These are phyloP conservation scores for Amyloporia xantha DNA, from an alignment of 768 basidiomycete species.

Conservation along the genomic window DNA sequence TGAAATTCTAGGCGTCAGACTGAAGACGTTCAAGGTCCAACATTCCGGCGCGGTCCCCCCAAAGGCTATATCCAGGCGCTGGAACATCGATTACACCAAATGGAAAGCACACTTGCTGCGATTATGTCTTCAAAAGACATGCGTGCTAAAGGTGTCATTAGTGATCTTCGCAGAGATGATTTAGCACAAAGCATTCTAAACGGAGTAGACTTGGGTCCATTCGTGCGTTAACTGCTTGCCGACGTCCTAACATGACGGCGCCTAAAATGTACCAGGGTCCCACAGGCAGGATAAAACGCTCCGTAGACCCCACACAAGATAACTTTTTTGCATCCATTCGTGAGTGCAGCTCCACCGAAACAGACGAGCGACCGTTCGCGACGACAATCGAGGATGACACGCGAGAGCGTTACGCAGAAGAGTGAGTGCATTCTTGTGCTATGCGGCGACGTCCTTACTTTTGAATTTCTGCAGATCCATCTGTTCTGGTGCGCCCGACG, in stretches of 20 bases:
- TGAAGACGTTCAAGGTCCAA: conserved; percentile 44
- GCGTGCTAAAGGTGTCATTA: conserved; percentile 54
- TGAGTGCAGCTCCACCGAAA: conserved; percentile 47
- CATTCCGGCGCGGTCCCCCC: conserved; percentile 79
- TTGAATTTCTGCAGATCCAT: conserved; percentile 9
- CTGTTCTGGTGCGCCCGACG: conserved; percentile 35
- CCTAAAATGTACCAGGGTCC: no score
- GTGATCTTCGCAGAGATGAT: conserved; percentile 63
- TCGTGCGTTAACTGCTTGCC: no score
- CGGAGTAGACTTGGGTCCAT: conserved; percentile 74
- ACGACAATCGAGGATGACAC: conserved; percentile 66
- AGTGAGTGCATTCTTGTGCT: conserved; percentile 24
- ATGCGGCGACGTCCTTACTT: no score
- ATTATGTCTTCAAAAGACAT: conserved; percentile 67
- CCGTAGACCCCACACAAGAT: conserved; percentile 61
- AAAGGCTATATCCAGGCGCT: conserved; percentile 92
- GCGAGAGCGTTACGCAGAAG: conserved; percentile 68
- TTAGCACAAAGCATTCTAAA: conserved; percentile 71
- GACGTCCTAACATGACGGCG: no score
- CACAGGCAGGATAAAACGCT: conserved; percentile 42
- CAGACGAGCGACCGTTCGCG: conserved; percentile 45
- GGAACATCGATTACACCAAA: conserved; percentile 85
- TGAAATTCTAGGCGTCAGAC: conserved; percentile 34
- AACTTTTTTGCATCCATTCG: conserved; percentile 73
- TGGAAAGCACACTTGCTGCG: conserved; percentile 81